These are phyloP conservation scores for Metschnikowia arizonensis DNA, from an alignment of 805 yeast genomes.

Conservation along the genomic window DNA sequence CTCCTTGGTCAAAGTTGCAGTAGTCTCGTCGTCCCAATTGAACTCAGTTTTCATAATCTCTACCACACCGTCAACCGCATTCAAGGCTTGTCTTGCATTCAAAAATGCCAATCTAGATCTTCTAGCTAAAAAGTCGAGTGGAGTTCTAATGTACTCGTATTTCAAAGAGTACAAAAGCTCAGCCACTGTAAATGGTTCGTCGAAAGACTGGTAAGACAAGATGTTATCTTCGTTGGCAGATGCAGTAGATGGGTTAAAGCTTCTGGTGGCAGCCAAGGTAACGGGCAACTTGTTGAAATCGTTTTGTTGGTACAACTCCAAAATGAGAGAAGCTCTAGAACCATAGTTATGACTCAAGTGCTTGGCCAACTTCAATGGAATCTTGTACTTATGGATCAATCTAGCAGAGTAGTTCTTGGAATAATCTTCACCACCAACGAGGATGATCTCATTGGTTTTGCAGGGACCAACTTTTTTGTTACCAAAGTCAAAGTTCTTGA, in stretches of 20 bases:
- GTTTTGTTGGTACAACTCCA: constrained; percentile 50
- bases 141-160: constrained; percentile 83
- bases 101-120: constrained; percentile 90
- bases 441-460: constrained; percentile 49
- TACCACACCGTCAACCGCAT: constrained; percentile 79
- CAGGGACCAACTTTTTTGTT: constrained; percentile 41
- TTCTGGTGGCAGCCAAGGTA: constrained; percentile 45
- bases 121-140: constrained; percentile 86
- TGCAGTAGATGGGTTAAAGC: constrained; percentile 29
- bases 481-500: constrained; percentile 42
- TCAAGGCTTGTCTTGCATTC: constrained; percentile 78
- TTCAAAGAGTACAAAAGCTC: constrained; percentile 79
- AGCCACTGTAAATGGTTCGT: constrained; percentile 85
- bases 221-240: constrained; percentile 27
- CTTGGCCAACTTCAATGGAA: constrained; percentile 70
- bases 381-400: constrained; percentile 70
- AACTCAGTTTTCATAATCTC: constrained; percentile 79
- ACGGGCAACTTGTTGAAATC: constrained; percentile 60
- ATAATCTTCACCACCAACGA: constrained; percentile 82
- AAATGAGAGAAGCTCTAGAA: constrained; percentile 75
- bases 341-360: constrained; percentile 88
- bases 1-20: constrained; percentile 47
- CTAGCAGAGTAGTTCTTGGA: constrained; percentile 69
- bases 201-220: constrained; percentile 49
- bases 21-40: constrained; percentile 63